phyloP scores from a whole-genome alignment of 2,329 filamentous ascomycete genomes.

The Sporothrix sp. region DNA sequence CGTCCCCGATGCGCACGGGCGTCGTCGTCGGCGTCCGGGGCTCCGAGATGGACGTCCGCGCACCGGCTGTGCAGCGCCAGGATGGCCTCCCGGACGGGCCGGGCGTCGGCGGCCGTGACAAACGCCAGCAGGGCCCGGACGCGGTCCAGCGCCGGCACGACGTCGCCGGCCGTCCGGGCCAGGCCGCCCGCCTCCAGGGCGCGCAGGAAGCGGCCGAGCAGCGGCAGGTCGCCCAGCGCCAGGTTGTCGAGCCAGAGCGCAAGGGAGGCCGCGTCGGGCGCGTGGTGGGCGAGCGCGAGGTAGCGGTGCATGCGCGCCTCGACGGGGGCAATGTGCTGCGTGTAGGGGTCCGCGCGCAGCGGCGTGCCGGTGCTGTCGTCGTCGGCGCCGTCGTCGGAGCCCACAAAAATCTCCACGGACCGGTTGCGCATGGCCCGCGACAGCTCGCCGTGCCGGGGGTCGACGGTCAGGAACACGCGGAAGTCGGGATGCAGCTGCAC shows the following conservation, averaged over 20 bases:
- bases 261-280: slow-evolving; percentile 24
- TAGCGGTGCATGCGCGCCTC: slow-evolving; percentile 43
- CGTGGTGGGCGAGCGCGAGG: slow-evolving; percentile 29
- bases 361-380: slow-evolving; percentile 26
- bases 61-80: slow-evolving; percentile 21
- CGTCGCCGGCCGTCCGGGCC: background rate
- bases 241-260: slow-evolving; percentile 37
- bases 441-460: slow-evolving; percentile 83
- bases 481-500: slow-evolving; percentile 79
- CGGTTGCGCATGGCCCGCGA: slow-evolving; percentile 96
- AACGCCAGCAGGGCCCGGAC: slow-evolving; percentile 19
- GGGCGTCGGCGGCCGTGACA: slow-evolving; percentile 24
- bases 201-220: slow-evolving; percentile 24
- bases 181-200: slow-evolving; percentile 4
- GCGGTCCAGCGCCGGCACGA: background rate
- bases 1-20: background rate
- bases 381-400: slow-evolving; percentile 23
- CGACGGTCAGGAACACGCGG: slow-evolving; percentile 86
- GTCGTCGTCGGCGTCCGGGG: background rate
- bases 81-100: slow-evolving; percentile 27
- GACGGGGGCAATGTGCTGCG: slow-evolving; percentile 35
- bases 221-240: slow-evolving; percentile 35
- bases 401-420: slow-evolving; percentile 78
- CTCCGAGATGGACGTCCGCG: background rate
- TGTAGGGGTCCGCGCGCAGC: slow-evolving; percentile 24